A percentile compares a stretch with the other conserved stretches of the same genome.
phyloP scores from a whole-genome alignment of 805 yeast genomes.

The Kregervanrija delftensis region DNA sequence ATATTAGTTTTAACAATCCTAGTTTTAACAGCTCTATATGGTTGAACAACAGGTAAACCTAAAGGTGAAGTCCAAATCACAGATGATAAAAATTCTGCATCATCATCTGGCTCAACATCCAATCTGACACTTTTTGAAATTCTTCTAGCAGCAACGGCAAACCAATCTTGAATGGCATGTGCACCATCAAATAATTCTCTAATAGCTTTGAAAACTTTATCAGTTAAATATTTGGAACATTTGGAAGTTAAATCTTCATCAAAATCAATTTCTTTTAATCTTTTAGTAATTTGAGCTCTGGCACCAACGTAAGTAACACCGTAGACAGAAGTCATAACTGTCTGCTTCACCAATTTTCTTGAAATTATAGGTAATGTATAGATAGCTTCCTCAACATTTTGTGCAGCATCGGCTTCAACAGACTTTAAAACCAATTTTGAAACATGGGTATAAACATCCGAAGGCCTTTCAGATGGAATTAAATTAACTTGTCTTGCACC shows the following conservation, averaged over 20 bases:
- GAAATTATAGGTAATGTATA: conserved; percentile 55
- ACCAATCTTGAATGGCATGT: conserved; percentile 94
- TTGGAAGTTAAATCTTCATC: conserved; percentile 30
- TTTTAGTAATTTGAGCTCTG: conserved; percentile 76
- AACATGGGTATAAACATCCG: conserved; percentile 70
- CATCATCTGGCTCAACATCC: conserved; percentile 48
- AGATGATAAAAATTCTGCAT: conserved; percentile 67
- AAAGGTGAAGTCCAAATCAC: conserved; percentile 98
- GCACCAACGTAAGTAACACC: conserved; percentile 97
- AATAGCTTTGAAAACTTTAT: conserved; percentile 73
- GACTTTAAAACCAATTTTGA: conserved; percentile 54
- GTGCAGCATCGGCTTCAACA: conserved; percentile 45
- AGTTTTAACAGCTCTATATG: conserved; percentile 67
- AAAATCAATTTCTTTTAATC: conserved; percentile 52
- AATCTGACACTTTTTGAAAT: conserved; percentile 73
- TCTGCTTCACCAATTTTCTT: conserved; percentile 89
- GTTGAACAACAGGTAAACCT: conserved; percentile 95
- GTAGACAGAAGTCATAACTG: conserved; percentile 97
- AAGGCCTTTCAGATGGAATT: conserved; percentile 64
- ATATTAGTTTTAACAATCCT: conserved; percentile 71
- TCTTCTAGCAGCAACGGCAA: conserved; percentile 76
- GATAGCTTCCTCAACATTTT: conserved; percentile 49
- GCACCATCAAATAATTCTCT: conserved; percentile 87
- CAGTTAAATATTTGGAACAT: conserved; percentile 59
- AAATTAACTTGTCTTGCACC: conserved; percentile 79